Percentiles rank a stretch among this genome's conserved stretches.
phyloP scores from a whole-genome alignment of 78 protist species.

The Paulinella micropora region DNA sequence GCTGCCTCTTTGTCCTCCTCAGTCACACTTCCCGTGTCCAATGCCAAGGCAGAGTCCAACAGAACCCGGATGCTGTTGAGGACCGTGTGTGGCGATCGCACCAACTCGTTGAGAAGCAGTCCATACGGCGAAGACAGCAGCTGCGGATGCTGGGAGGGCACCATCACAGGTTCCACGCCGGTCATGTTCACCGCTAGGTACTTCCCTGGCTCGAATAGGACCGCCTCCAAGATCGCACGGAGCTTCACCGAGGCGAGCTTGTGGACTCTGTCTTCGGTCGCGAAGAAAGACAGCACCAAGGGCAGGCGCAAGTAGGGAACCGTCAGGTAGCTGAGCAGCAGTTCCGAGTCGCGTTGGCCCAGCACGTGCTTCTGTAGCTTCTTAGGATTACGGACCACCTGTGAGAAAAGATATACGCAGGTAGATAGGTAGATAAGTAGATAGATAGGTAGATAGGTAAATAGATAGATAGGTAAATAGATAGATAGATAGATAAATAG shows the following conservation, averaged over 20 bases:
- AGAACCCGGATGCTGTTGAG: conserved; percentile 1
- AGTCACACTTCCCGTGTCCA: conserved; percentile 19
- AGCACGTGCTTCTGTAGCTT: background rate
- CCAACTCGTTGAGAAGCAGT: conserved; percentile 33
- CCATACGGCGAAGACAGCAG: conserved; percentile 31
- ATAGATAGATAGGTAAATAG: too few species aligned
- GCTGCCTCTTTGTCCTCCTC: too few species aligned
- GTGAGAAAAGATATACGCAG: too few species aligned
- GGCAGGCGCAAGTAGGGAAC: conserved; percentile 33
- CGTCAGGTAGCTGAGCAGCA: conserved; percentile 46
- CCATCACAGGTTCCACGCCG: conserved; percentile 11
- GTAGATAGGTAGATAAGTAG: too few species aligned
- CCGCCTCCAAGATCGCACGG: conserved; percentile 10
- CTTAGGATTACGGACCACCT: background rate
- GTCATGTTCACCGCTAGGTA: background rate
- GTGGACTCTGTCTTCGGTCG: conserved; percentile 34
- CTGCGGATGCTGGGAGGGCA: conserved; percentile 20
- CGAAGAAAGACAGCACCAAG: conserved; percentile 30
- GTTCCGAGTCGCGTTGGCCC: conserved; percentile 44
- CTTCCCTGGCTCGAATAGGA: conserved; percentile 22
- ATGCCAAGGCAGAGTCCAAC: conserved; percentile 1
- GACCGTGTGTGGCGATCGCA: conserved; percentile 2
- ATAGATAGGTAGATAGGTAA: too few species aligned
- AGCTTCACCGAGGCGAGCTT: background rate
- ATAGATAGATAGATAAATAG: too few species aligned